A percentile compares a stretch with the other conserved stretches of the same genome.
These are phyloP conservation scores for Cladochytrium replicatum DNA, from an alignment of 192 early-diverging fungal genomes.

Conservation along the genomic window DNA sequence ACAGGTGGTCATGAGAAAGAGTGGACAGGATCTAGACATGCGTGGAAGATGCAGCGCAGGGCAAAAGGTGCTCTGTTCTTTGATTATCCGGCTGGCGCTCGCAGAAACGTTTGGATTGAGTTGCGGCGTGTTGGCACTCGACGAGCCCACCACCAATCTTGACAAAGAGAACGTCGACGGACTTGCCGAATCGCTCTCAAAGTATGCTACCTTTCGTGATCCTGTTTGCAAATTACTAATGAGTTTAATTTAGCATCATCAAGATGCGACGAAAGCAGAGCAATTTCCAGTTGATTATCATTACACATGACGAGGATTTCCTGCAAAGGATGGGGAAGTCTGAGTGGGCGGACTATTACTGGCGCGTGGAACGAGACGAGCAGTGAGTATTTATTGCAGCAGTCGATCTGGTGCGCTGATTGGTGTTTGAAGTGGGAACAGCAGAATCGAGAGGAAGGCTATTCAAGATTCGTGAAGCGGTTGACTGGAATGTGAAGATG, in stretches of 20 bases:
- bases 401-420: too few relatives aligned
- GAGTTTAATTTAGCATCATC: slow-evolving; percentile 56
- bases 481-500: too few relatives aligned
- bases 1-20: slow-evolving; percentile 87
- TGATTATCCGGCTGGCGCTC: slow-evolving; percentile 90
- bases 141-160: slow-evolving; percentile 97
- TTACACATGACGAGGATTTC: slow-evolving; percentile 98
- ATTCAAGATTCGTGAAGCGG: too few relatives aligned
- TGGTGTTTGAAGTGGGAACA: too few relatives aligned
- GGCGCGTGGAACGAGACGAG: slow-evolving; percentile 72
- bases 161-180: slow-evolving; percentile 80
- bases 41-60: slow-evolving; percentile 92
- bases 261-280: slow-evolving; percentile 60
- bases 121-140: slow-evolving; percentile 88
- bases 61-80: slow-evolving; percentile 91
- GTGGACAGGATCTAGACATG: slow-evolving; percentile 78
- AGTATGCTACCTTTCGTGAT: slow-evolving; percentile 41
- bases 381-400: slow-evolving; percentile 24
- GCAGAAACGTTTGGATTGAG: slow-evolving; percentile 90
- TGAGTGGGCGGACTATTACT: slow-evolving; percentile 82
- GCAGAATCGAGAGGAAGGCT: too few relatives aligned
- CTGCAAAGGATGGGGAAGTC: slow-evolving; percentile 67
- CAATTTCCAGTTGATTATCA: slow-evolving; percentile 96
- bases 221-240: neutral
- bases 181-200: slow-evolving; percentile 66